Evolutionary conservation across 1,139 yeast genomes (phyloP), one percentile per base, ranked within the genome.

Genomic region (Candida tropicalis): DNA sequence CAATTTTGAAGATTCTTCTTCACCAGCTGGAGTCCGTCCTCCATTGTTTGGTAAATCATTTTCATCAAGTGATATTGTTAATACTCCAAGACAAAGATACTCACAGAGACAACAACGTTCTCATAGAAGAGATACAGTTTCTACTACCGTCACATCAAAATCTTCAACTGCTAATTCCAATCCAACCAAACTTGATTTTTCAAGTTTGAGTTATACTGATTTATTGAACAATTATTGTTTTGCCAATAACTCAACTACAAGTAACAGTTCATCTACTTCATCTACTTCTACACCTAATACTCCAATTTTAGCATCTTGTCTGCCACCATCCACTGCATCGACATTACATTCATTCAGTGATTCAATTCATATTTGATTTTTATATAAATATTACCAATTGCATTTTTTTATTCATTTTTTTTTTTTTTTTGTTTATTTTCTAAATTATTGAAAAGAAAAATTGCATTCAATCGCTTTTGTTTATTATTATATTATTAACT

Each of bases 311-410:
- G 32, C 47, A 2, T 20, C 41, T 15, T 44, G 46, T 38, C 34
- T 41, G 23, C 23, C 39, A 5, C 45, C 46, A 31, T 38, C 48
- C 12, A 42, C 45, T 38, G 51, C 49, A 23, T 41, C 52, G 20
- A 44, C 68, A 18, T 59, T 65, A 49, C 66, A 65, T 41, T 59
- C 65, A n/a, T 60, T 63, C 35, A 62, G 67, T 46, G 70, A 65
- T 49, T 62, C 67, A 25, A 62, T 65, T 48, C 66, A 65, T 48
- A 64, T 55, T 44, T 64, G 44, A 48, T 27, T 27, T n/a, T 12
- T 27, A n/a, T n/a, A n/a, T n/a, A n/a, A n/a, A n/a, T n/a, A n/a
- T n/a, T n/a, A n/a, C n/a, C n/a, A n/a, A n/a, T n/a, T n/a, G n/a
- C n/a, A n/a, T 27, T 27, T n/a, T 27, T 27, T 27, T 27, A n/a